Evolutionary conservation across 2,329 filamentous ascomycete genomes (phyloP), one percentile per base, ranked within the genome.

Genomic region (Penicillium fuscoglaucum): DNA sequence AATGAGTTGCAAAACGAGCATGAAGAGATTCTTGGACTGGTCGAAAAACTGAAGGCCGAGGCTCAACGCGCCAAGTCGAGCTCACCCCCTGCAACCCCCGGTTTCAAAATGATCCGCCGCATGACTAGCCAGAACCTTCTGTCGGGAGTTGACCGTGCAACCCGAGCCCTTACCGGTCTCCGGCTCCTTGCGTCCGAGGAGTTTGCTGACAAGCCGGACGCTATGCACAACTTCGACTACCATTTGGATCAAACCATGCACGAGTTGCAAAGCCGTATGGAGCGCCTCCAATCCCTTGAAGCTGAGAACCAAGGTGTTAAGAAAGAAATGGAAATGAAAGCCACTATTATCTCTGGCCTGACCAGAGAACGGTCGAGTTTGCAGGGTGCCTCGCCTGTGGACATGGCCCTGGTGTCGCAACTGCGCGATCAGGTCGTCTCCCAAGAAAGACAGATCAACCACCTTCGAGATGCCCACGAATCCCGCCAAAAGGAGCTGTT

Each of bases 301-400:
- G 87, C 87, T 6, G 93, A 96, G 66, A 85, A 97, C 57, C 81
- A 87, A 28, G 87, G 86, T 4, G 86, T 92, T 24, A 95, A 91
- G 80, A 96, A 92, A 79, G 95, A 99, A 75, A 96, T 98, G 89
- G 95, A 99, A 72, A 88, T 85, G 62, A 99, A 99, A 84, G 92
- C 93, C 81, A 90, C 91, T 31, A 93, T 99, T 71, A 98, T 99
- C 67, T 91, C 91, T 31, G 95, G 95, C 7, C 82, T 99, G 62
- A 96, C 95, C 4, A 88, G 95, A 54, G 96, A 99, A 76, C 84
- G 96, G 59, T 93, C 91, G 3, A 97, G 92, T 77, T 83, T 97
- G 78, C 91, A 93, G 72, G 84, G 82, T 73, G 82, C 83, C 2
- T 89, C 90, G 26, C 90, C 92, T 8, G 88, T 96, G 71, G 95